Evolutionary conservation across 1,284 basidiomycete genomes (phyloP).

Genomic region (Cryptococcus sp.): DNA sequence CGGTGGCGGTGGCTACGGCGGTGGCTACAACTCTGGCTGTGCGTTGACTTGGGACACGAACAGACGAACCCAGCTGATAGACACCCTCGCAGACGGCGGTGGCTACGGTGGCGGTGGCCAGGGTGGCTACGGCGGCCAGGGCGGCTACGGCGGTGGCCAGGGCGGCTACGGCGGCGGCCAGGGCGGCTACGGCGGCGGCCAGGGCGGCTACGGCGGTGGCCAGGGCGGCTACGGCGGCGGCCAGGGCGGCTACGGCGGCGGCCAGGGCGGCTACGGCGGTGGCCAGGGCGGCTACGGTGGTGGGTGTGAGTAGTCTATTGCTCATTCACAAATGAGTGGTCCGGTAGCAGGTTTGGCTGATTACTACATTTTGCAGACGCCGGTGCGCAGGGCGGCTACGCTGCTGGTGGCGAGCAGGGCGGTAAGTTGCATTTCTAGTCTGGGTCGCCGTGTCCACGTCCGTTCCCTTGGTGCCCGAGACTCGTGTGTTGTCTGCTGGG

Average conservation of each 20-base stretch:
- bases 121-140: conserved; percentile 41
- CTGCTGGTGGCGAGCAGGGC: conserved; percentile 12
- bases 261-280: conserved; percentile 37
- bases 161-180: conserved; percentile 46
- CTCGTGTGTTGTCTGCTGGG: conserved; percentile 1
- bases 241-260: conserved; percentile 20
- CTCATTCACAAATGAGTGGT: neutral
- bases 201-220: conserved; percentile 43
- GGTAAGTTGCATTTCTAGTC: conserved; percentile 9
- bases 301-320: neutral
- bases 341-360: neutral
- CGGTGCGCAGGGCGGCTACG: conserved; percentile 8
- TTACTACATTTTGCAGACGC: neutral
- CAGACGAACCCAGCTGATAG: no score
- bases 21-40: conserved; percentile 48
- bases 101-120: conserved; percentile 44
- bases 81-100: conserved; percentile 26
- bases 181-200: conserved; percentile 28
- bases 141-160: conserved; percentile 34
- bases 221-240: conserved; percentile 47
- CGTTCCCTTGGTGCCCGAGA: neutral
- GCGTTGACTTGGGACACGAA: conserved; percentile 5
- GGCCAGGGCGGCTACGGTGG: conserved; percentile 12
- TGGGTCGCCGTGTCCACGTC: neutral
- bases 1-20: conserved; percentile 47